Evolutionary conservation across 1,139 yeast genomes (phyloP), one percentile per base, ranked within the genome.

Genomic region (Zygosaccharomyces sapae): DNA sequence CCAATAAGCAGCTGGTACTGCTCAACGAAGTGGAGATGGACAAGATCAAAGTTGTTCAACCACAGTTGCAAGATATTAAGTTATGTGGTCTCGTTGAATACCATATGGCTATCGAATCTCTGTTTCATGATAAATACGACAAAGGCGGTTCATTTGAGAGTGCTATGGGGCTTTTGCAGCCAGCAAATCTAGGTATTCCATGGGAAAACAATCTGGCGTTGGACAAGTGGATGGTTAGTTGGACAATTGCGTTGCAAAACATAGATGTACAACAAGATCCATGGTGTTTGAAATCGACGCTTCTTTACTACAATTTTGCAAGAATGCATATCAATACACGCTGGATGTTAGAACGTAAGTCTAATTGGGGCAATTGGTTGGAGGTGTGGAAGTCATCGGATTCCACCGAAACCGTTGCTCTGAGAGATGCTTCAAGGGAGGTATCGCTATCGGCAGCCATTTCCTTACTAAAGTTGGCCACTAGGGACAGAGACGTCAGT

Each of bases 221-320:
- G 39, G 88, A 83, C 57, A 81, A 78, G 61, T 83, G 89, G 89
- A 83, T 83, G 88, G 87, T 83, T 5, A 81, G 84, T 10, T 83
- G 89, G 89, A 81, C 89, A 0, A 86, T 83, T 7, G 64, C 82
- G 29, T 66, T 83, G 16, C 79, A 86, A 1, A 85, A 86, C 0
- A 75, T 78, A 35, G 73, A 72, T 48, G 65, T 62, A n/a, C 73
- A 73, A 44, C 80, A 81, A 9, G 78, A 83, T 0, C 77, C 81
- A 0, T 83, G 89, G 89, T 79, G 86, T 2, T 76, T 85, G 0
- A 83, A 83, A 57, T 79, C 86, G 0, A 81, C 88, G 0, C 70
- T 83, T 52, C 79, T 83, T 37, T 83, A 83, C 61, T 83, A 83
- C 59, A 81, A 83, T 59, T 83, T 81, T 69, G 89, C 89, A 39